Base-by-base conservation (phyloP, 208 protist species). In the Leishmania mexicana region DNA sequence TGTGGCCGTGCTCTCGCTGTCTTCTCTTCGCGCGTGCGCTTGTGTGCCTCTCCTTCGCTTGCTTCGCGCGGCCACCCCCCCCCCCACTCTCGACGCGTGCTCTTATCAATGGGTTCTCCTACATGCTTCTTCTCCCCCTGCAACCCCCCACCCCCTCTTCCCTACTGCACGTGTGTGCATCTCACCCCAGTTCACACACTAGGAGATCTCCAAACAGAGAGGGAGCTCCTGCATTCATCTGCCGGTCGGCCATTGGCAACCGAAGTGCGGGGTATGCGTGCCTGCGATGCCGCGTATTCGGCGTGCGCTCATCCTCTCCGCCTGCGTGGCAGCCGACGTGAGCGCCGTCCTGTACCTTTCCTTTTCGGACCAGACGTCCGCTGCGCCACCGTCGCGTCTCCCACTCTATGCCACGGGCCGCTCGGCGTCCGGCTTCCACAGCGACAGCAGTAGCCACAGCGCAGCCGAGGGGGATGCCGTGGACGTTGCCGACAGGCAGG, bases 251-350 rank as follows among this genome's bases (percentile, higher is more conserved):
- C 65, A 45, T 47, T 10, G 21, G 13, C 40, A 47, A 15, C 31
- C 15, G 38, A 70, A 70, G 64, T 45, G 38, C 8, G 8, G 40
- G 35, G 47, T 76, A 51, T 73, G 68, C 45, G 42, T 53, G 35
- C 45, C 40, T 28, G 68, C 17, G 42, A 84, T 84, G 81, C 42
- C 81, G 11, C 71, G 75, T 64, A 62, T 62, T 4, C 53, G 76
- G 5, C 71, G 76, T 13, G 65, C 57, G 42, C 49, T 78, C 17
- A 1, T 54, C 15, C 3, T 85, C 8, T 62, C 81, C n/a, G 68
- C 28, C 1, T 76, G 81, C 19, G 42, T 78, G 31, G 71, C 81
- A 21, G 72, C 49, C 3, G 81, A 76, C 47, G 76, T 64, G 28
- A 35, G 81, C 76, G 54, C 81, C 3, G 81, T 76, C 7, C 72